Evolutionary conservation across 2,329 filamentous ascomycete genomes (phyloP), one percentile per base, ranked within the genome.

Genomic region (Paecilomyces sp.): DNA sequence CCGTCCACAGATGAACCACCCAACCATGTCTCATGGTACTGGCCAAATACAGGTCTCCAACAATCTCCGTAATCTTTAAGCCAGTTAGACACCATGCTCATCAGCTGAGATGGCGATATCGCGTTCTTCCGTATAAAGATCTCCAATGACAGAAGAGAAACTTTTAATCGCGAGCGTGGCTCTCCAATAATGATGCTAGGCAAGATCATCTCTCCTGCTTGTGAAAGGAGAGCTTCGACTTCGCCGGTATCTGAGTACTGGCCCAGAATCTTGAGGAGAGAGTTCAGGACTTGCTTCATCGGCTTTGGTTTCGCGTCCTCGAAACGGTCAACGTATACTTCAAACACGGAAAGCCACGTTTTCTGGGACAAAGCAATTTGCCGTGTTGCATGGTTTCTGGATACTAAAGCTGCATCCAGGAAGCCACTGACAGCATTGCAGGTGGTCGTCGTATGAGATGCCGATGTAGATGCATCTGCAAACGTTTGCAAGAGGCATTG

Each of bases 391-490:
- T 68, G 60, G 58, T 67, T 65, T 31, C 67, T 57, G 12, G 78
- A 76, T 12, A 65, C 63, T 15, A 66, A 59, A 9, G 73, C 71
- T 12, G 72, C 69, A 62, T 78, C 73, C 24, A 81, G 64, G 57
- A 78, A 79, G 22, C 74, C 74, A 59, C 75, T 76, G 30, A 79
- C 57, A 6, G 77, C 74, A 71, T 79, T 80, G 62, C 76, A 78
- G 41, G 74, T 73, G 6, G 74, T 72, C 25, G 74, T 71, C 15
- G 72, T 73, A 67, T 81, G 79, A 47, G 65, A 65, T 61, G 69
- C 68, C 18, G 75, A 69, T 53, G 78, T 68, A 47, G 70, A 72
- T 18, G 73, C 68, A 28, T 67, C 71, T 28, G 71, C 71, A 62
- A 77, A 74, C 53, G 79, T 80, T 60, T 71, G 64, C 52, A 77